Evolutionary conservation across 495 filamentous ascomycete species (phyloP).

Genomic region (Lichenothelia convexa): DNA sequence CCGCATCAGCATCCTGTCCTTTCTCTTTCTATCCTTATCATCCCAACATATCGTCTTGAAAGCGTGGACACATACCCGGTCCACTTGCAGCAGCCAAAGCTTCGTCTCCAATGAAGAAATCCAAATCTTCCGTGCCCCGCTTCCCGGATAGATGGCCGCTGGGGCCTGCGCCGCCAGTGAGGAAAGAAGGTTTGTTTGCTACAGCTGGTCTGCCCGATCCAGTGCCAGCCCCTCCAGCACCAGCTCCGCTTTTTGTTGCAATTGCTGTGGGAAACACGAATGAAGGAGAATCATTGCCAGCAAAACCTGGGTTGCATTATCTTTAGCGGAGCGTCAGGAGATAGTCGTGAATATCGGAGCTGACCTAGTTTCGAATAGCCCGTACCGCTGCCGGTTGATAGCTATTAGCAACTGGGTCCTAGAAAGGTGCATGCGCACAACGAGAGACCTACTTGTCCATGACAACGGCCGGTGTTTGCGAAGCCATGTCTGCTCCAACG

Average conservation of each 20-base stretch:
- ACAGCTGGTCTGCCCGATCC: conserved; percentile 77
- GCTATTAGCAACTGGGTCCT: background rate
- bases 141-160: conserved; percentile 70
- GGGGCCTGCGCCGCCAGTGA: conserved; percentile 75
- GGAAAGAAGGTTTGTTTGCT: conserved; percentile 82
- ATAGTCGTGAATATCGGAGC: conserved; percentile 9
- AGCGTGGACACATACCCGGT: conserved; percentile 43
- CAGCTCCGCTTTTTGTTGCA: conserved; percentile 73
- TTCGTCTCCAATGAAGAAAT: conserved; percentile 98
- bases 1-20: conserved; percentile 13
- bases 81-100: conserved; percentile 68
- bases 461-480: conserved; percentile 99
- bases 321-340: conserved; percentile 12
- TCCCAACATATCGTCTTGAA: background rate
- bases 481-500: conserved; percentile 57
- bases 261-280: conserved; percentile 99
- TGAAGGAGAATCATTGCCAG: conserved; percentile 95
- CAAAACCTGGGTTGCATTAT: conserved; percentile 50
- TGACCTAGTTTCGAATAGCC: conserved; percentile 95
- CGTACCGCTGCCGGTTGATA: conserved; percentile 54
- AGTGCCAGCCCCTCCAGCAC: conserved; percentile 49
- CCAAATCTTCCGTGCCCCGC: conserved; percentile 90
- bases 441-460: conserved; percentile 96
- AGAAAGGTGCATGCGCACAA: conserved; percentile 5
- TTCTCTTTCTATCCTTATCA: background rate